Conservation (phyloP, 2,329 filamentous ascomycete species). For the Colletotrichum musicola region DNA sequence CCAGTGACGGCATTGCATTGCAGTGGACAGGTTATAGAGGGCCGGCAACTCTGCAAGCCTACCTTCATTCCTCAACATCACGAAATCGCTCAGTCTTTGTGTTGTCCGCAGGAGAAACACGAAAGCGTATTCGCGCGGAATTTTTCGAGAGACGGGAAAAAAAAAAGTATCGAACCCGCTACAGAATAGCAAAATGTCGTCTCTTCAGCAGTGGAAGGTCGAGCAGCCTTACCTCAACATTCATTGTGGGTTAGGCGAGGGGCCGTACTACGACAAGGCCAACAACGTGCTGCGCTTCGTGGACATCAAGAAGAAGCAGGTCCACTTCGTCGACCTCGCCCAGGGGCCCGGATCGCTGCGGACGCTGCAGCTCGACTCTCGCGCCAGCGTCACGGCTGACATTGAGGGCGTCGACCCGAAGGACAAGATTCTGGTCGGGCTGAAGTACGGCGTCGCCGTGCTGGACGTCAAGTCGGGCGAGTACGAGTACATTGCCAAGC, state of each 20-base stretch:
- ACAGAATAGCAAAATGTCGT: conserved; percentile 46
- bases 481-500: conserved; percentile 67
- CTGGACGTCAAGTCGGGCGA: conserved; percentile 72
- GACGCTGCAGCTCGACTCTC: conserved; percentile 68
- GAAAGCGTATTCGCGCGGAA: conserved; percentile 7
- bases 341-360: conserved; percentile 73
- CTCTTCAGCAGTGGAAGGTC: conserved; percentile 64
- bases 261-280: conserved; percentile 77
- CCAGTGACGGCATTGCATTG: conserved; percentile 5
- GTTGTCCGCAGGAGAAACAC: not conserved
- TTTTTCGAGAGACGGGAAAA: not conserved
- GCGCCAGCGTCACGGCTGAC: conserved; percentile 79
- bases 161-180: no score
- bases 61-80: conserved; percentile 22
- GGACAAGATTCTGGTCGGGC: conserved; percentile 79
- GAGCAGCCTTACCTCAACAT: conserved; percentile 70
- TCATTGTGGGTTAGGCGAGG: conserved; percentile 78
- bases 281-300: conserved; percentile 79
- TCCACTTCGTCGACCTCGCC: conserved; percentile 78
- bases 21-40: conserved; percentile 2
- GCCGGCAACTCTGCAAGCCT: conserved; percentile 4
- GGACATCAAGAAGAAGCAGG: conserved; percentile 82
- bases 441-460: conserved; percentile 86
- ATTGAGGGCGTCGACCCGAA: conserved; percentile 74
- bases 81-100: conserved; percentile 21